Base-by-base conservation (phyloP, 352 stramenopile species). In the Elongisporangium undulatum region DNA sequence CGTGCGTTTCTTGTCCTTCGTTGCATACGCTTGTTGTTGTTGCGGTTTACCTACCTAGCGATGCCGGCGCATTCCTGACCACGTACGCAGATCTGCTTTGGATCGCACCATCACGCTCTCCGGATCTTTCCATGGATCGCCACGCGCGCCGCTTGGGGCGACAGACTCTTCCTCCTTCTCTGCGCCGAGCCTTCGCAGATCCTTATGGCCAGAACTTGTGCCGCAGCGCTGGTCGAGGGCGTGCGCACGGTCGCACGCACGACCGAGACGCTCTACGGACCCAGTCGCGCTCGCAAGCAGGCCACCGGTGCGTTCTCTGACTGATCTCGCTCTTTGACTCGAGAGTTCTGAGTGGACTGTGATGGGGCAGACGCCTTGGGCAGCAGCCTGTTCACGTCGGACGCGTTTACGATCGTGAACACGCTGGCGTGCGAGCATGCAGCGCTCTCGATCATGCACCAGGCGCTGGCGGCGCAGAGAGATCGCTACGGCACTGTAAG, bases 341-440 rank as follows among this genome's bases (percentile, higher is more conserved):
- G n/a, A n/a, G n/a, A n/a, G n/a, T n/a, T n/a, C n/a, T n/a, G n/a
- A n/a, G n/a, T n/a, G n/a, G n/a, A n/a, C n/a, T n/a, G n/a, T 34
- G 26, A 34, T 34, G 26, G 8, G 29, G 13, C 12, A 63, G 60
- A 66, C 19, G 53, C 17, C 15, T n/a, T 52, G 21, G 54, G 54
- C 6, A 49, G 41, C 12, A 54, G 54, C 6, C 48, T n/a, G 21
- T 66, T 66, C 60, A 62, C 60, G n/a, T 62, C 55, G 2, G 55
- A 66, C 49, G 49, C 60, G 49, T 62, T 50, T 24, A 49, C 51
- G 55, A 56, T 62, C 38, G 1, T 58, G 12, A 49, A 54, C 15
- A 15, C 55, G 20, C 55, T 66, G 7, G 8, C 34, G 4, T 62
- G 60, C 38, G 54, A 66, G 15, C 53, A 66, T 49, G 60, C 60